Base-by-base conservation (phyloP, 2,329 filamentous ascomycete species). In the Penicillium sp. region DNA sequence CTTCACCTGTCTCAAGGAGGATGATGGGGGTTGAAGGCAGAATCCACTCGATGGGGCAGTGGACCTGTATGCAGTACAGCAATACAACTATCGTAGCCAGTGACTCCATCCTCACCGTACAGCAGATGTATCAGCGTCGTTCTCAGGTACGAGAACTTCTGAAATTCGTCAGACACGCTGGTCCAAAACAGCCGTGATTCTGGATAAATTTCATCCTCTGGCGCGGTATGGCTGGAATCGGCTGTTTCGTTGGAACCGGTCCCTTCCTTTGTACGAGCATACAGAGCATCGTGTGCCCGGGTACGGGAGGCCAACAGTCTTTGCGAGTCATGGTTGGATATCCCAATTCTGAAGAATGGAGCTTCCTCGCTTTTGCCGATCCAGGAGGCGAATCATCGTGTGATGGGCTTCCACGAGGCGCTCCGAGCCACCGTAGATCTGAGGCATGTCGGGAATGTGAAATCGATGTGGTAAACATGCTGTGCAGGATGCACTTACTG, bases 21-120 rank as follows among this genome's bases (percentile, higher is more conserved):
- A 28, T 37, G 45, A 28, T 20, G 25, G 17, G 3, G 22, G 35
- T 20, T 49, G 49, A 53, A 37, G 50, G 61, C 15, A 31, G 52
- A 50, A 62, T 60, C 63, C 63, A 65, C 63, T 60, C 20, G 48
- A 60, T 62, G 61, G 61, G 50, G 51, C 28, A 31, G 63, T 64
- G 60, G 63, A 63, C 54, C 63, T 51, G 48, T 45, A 50, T 25
- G 31, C 39, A 20, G 28, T 55, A 49, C 47, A 42, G 4, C 11
- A 15, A 42, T 17, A 52, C 49, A 51, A 25, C 22, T 17, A 20
- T 17, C 11, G 22, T 41, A 41, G 14, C 11, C 3, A 17, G 17
- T 22, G 15, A 22, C 58, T 41, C 55, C 60, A 59, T 60, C 45
- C 37, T 59, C 48, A 43, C 52, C 48, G 43, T 62, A 63, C 58